Percentiles rank a stretch among this genome's conserved stretches.
Evolutionary conservation across 2,329 filamentous ascomycete genomes (phyloP).

Genomic region (Thelonectria discophora): DNA sequence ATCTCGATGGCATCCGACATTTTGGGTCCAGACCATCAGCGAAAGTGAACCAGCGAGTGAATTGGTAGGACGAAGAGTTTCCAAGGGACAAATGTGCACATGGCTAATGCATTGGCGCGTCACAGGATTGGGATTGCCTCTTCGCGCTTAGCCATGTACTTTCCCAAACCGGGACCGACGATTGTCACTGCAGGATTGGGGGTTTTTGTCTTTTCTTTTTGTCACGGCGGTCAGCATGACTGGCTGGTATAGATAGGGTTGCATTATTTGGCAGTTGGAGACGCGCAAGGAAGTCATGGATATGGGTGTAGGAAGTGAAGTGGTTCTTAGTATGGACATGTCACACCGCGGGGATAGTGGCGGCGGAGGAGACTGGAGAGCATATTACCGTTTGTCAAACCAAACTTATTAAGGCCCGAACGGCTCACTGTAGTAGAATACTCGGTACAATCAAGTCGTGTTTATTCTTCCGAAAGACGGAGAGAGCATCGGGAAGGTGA

Average conservation of each 20-base stretch:
- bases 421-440: background rate
- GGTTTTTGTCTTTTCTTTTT: conserved; percentile 3
- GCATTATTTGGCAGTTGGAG: conserved; percentile 7
- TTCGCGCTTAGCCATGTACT: conserved; percentile 4
- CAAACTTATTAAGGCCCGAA: background rate
- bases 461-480: too few relatives aligned
- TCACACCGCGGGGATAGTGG: background rate
- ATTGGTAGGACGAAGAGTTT: conserved; percentile 3
- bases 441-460: too few relatives aligned
- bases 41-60: conserved; percentile 5
- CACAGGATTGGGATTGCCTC: background rate
- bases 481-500: background rate
- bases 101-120: background rate
- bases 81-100: background rate
- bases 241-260: background rate
- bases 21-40: background rate
- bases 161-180: background rate
- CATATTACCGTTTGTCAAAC: background rate
- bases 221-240: background rate
- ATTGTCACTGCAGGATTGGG: background rate
- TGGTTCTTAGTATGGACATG: background rate
- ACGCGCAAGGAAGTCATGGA: conserved; percentile 6
- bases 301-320: conserved; percentile 4
- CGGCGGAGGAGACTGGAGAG: background rate
- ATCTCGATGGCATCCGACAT: background rate